Evolutionary conservation across 805 yeast species (phyloP).

Genomic region (Myxozyma monticola): DNA sequence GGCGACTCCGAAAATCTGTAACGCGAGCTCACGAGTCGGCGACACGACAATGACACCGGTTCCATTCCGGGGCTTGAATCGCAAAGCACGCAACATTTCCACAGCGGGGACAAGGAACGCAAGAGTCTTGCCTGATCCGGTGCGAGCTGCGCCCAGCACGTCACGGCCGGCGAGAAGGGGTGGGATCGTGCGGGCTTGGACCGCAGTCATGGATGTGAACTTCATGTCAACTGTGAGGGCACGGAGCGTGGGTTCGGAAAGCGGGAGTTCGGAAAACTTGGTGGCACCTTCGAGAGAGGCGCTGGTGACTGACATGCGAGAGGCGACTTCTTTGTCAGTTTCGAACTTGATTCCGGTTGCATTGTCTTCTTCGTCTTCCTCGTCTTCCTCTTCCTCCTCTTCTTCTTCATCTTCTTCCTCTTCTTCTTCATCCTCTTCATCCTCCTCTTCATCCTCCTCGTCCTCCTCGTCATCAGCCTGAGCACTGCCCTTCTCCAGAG

Average conservation of each 20-base stretch:
- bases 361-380: slow-evolving; percentile 11
- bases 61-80: slow-evolving; percentile 96
- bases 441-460: slow-evolving; percentile 41
- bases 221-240: slow-evolving; percentile 82
- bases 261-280: slow-evolving; percentile 53
- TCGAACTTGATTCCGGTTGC: neutral
- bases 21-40: slow-evolving; percentile 96
- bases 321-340: neutral
- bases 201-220: slow-evolving; percentile 86
- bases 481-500: slow-evolving; percentile 4
- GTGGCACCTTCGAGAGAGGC: slow-evolving; percentile 25
- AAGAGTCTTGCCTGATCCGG: slow-evolving; percentile 97
- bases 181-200: slow-evolving; percentile 94
- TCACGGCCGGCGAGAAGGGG: slow-evolving; percentile 95
- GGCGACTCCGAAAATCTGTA: slow-evolving; percentile 97
- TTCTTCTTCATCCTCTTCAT: slow-evolving; percentile 34
- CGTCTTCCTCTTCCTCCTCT: slow-evolving; percentile 31
- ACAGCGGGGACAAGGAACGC: slow-evolving; percentile 96
- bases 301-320: no score
- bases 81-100: slow-evolving; percentile 83
- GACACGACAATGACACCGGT: slow-evolving; percentile 95
- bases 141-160: slow-evolving; percentile 98
- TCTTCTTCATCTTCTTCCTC: slow-evolving; percentile 24
- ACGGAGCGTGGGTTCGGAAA: slow-evolving; percentile 78
- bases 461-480: slow-evolving; percentile 40